Evolutionary conservation across 2,329 filamentous ascomycete species (phyloP).

Genomic region (Thelonectria rubi): DNA sequence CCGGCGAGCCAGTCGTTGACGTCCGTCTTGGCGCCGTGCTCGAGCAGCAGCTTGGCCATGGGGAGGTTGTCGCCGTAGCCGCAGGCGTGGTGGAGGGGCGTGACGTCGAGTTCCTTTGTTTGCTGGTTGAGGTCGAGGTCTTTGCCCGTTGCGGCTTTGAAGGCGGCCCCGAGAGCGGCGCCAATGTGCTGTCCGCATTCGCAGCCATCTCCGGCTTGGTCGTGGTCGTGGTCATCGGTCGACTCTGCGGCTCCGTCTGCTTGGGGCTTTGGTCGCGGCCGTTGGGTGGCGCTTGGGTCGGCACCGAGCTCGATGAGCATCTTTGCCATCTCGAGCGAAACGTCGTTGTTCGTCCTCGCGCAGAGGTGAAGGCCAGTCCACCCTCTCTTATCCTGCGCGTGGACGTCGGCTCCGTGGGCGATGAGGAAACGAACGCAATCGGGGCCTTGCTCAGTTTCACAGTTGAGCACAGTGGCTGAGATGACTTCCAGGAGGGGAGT

Average conservation of each 20-base stretch:
- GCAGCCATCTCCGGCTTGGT: not conserved
- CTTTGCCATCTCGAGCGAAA: constrained; percentile 10
- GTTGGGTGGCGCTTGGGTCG: constrained; percentile 3
- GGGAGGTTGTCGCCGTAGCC: constrained; percentile 15
- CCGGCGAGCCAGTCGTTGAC: constrained; percentile 2
- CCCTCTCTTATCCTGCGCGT: constrained; percentile 5
- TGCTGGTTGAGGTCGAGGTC: not conserved
- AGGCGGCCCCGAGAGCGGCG: not conserved
- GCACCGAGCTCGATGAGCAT: constrained; percentile 7
- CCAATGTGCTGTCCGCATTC: constrained; percentile 18
- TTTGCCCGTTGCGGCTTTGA: constrained; percentile 2
- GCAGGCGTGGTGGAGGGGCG: constrained; percentile 17
- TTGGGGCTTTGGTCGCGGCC: not conserved
- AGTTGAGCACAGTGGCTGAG: not conserved
- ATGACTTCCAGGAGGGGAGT: constrained; percentile 13
- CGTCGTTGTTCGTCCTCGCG: constrained; percentile 3
- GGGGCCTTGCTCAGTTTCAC: not conserved
- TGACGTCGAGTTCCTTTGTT: constrained; percentile 13
- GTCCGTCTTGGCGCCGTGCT: constrained; percentile 13
- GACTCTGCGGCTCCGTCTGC: not conserved
- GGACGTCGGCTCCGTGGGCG: not conserved
- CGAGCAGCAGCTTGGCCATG: constrained; percentile 2
- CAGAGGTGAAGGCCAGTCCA: constrained; percentile 16
- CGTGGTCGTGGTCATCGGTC: not conserved
- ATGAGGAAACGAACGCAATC: constrained; percentile 7